These are phyloP conservation scores for Tetrapisispora arboricola DNA, from an alignment of 805 yeast genomes.

Conservation along the genomic window DNA sequence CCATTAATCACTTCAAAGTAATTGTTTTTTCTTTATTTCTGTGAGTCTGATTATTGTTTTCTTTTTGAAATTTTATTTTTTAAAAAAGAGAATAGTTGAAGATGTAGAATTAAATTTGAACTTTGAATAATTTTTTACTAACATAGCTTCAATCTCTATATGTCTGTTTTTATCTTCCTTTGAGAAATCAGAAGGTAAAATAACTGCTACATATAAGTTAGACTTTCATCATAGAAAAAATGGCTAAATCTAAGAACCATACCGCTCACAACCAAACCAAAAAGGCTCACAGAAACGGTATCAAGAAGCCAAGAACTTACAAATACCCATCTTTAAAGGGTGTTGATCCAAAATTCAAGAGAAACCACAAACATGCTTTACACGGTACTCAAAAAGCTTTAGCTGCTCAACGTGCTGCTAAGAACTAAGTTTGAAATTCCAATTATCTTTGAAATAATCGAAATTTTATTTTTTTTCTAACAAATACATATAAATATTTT, in stretches of 20 bases:
- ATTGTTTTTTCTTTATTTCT: too few species aligned
- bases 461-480: too few species aligned
- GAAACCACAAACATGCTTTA: conserved; percentile 98
- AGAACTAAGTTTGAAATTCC: conserved; percentile 14
- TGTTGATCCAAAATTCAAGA: conserved; percentile 98
- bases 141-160: not conserved
- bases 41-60: too few species aligned
- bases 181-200: too few species aligned
- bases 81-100: too few species aligned
- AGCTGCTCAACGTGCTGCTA: conserved; percentile 66
- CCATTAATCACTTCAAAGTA: too few species aligned
- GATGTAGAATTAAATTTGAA: too few species aligned
- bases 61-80: too few species aligned
- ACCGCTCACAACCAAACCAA: conserved; percentile 99
- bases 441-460: too few species aligned
- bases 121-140: not conserved
- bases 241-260: conserved; percentile 99
- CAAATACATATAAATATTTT: not conserved
- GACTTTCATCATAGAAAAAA: conserved; percentile 28
- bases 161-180: too few species aligned
- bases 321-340: conserved; percentile 97
- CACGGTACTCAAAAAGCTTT: conserved; percentile 95
- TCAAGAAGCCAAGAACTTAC: conserved; percentile 97
- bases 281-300: conserved; percentile 99
- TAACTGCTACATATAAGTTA: too few species aligned